Base-by-base conservation (phyloP, 768 basidiomycete genomes). In the Serendipita sp. region DNA sequence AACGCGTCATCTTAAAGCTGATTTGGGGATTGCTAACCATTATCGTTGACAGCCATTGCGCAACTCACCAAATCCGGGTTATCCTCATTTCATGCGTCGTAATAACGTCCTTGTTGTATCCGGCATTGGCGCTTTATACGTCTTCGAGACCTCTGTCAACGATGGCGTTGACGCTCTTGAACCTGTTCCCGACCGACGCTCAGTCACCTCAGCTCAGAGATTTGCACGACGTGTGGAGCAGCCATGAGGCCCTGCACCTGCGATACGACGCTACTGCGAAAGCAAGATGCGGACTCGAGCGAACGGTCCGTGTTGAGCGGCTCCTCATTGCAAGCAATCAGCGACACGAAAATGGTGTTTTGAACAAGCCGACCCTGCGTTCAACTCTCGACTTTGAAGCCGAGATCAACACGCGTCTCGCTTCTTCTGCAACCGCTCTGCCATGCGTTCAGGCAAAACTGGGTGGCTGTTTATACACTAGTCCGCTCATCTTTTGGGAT, bases 101-200 rank as follows among this genome's bases (percentile, higher is more conserved):
- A 66, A 92, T 93, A 70, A 87, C 90, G 62, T 86, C 86, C 17
- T 81, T 94, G 62, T 88, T 91, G 69, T 92, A 90, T 67, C 91
- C 91, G n/a, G 91, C 91, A 20, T 80, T 94, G 60, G 82, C 88
- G 58, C 79, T 88, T 63, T 91, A 92, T 71, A 83, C 83, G 24
- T 85, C 87, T 1, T 83, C 88, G 0, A 81, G 83, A 63, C 80
- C 82, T 0, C 75, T 73, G 78, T 17, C 76, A 78, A 30, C 76
- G 75, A 53, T 78, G 86, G n/a, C 77, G 48, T 64, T 64, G 45
- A 61, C 65, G 30, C 65, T 60, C 44, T 89, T 62, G 81, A 85
- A 67, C 77, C 80, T 28, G 79, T 88, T 67, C 74, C 80, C 31
- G 77, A 80, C 1, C 63, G 64, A n/a, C 63, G 67, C 26, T 76